phyloP scores from a whole-genome alignment of 1,284 basidiomycete genomes.

The Trametes polyzona region DNA sequence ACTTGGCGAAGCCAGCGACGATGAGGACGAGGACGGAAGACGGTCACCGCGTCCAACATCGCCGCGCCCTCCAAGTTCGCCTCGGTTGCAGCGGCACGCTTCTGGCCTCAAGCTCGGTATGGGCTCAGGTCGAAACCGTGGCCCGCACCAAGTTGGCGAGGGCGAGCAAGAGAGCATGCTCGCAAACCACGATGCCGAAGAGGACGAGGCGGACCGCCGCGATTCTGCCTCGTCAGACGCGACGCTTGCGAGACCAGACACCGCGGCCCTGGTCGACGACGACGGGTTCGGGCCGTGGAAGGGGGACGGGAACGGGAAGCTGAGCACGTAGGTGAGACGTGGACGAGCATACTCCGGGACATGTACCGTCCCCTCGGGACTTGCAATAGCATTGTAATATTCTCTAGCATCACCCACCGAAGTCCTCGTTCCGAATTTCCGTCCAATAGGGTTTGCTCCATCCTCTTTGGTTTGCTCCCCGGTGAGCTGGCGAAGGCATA shows the following conservation, averaged over 20 bases:
- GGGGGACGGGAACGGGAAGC: constrained; percentile 5
- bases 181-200: constrained; percentile 29
- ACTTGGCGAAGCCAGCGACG: constrained; percentile 67
- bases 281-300: constrained; percentile 36
- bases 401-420: not conserved
- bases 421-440: not conserved
- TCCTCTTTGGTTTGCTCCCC: not conserved
- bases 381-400: not conserved
- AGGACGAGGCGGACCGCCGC: constrained; percentile 32
- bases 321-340: not conserved
- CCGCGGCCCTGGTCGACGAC: constrained; percentile 25
- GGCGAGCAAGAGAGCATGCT: constrained; percentile 35
- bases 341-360: not conserved
- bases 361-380: constrained; percentile 7
- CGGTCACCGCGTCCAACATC: constrained; percentile 15
- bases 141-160: constrained; percentile 8
- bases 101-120: constrained; percentile 13
- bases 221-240: constrained; percentile 44
- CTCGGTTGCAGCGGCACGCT: constrained; percentile 11
- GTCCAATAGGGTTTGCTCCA: not conserved
- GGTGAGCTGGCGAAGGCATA: not conserved
- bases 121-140: constrained; percentile 12
- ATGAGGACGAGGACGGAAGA: constrained; percentile 44
- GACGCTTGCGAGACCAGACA: constrained; percentile 39
- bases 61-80: constrained; percentile 6